Conservation (phyloP, 2,329 filamentous ascomycete species). For the Monilinia laxa region DNA sequence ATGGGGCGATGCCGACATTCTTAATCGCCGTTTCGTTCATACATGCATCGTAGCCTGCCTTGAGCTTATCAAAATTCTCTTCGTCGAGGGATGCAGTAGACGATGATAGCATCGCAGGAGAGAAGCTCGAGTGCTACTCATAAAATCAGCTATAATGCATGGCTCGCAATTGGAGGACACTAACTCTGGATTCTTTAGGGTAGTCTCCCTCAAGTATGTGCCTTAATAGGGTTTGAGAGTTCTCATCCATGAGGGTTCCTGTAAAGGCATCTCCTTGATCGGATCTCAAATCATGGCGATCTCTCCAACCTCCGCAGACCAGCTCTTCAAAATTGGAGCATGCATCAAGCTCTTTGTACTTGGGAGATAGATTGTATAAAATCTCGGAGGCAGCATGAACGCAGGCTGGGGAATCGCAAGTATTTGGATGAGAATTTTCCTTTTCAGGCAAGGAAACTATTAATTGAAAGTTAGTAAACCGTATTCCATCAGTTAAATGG, state of each 20-base stretch:
- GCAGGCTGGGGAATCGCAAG: conserved; percentile 60
- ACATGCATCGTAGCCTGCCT: conserved; percentile 64
- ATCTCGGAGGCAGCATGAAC: conserved; percentile 63
- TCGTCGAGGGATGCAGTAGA: conserved; percentile 50
- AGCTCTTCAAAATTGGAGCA: conserved; percentile 68
- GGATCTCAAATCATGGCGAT: conserved; percentile 62
- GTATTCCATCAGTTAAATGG: neutral
- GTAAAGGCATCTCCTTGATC: conserved; percentile 63
- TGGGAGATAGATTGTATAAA: conserved; percentile 59
- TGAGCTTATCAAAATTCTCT: conserved; percentile 65
- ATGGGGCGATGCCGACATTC: conserved; percentile 53
- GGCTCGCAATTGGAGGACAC: conserved; percentile 25
- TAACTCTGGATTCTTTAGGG: conserved; percentile 44
- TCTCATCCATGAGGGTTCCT: conserved; percentile 60
- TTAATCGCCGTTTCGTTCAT: conserved; percentile 60
- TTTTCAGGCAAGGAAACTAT: conserved; percentile 29
- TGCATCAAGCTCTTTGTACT: conserved; percentile 63
- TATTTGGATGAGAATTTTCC: conserved; percentile 23
- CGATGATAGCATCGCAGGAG: conserved; percentile 43
- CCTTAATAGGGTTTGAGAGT: conserved; percentile 56
- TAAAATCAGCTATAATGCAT: conserved; percentile 23
- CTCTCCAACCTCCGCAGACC: conserved; percentile 66
- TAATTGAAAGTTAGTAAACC: neutral
- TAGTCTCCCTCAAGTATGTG: conserved; percentile 63
- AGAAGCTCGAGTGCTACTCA: conserved; percentile 50